Base-by-base conservation (phyloP, 148 eudicot species). In the Fallopia convolvulus region DNA sequence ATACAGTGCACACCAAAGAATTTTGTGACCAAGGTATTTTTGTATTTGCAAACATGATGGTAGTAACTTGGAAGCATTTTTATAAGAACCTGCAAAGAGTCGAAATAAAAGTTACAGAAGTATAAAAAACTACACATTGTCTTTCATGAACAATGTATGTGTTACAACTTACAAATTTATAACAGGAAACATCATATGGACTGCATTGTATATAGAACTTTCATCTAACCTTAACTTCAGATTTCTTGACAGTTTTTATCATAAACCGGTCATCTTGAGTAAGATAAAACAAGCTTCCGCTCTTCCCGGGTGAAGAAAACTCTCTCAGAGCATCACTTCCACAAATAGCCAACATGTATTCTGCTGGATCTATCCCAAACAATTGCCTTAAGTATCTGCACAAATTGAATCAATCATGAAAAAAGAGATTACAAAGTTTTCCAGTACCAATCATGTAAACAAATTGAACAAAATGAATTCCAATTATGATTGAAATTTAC, bases 271-370 rank as follows among this genome's bases (percentile, higher is more conserved):
- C 93, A 80, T 92, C 97, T 70, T 88, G 90, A 15, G 97, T 92
- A 66, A 90, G 77, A 81, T 92, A 92, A 83, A 92, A 92, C 79
- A 88, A 90, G 80, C 97, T 84, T 80, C 97, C 93, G 77, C 97
- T 92, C 82, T 92, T 92, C 75, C 97, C 97, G 41, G 97, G 97
- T 39, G 97, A 92, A 32, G 93, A 90, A 77, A 92, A 89, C 78
- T 88, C 93, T 80, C 97, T 83, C 13, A 92, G 83, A 72, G 93
- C 90, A 84, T 90, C 97, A 82, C 87, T 86, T 79, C 92, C 97
- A 80, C 97, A 92, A 50, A 92, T 90, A 21, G 97, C 92, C 80
- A 92, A 53, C 97, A 92, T 92, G 82, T 92, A 92, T 86, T 92
- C 93, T 3, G 93, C 97, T 71, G 93, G 90, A 85, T 92, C 97